These are phyloP conservation scores for Lyophyllum semitale DNA, from an alignment of 768 basidiomycete species.

Conservation along the genomic window DNA sequence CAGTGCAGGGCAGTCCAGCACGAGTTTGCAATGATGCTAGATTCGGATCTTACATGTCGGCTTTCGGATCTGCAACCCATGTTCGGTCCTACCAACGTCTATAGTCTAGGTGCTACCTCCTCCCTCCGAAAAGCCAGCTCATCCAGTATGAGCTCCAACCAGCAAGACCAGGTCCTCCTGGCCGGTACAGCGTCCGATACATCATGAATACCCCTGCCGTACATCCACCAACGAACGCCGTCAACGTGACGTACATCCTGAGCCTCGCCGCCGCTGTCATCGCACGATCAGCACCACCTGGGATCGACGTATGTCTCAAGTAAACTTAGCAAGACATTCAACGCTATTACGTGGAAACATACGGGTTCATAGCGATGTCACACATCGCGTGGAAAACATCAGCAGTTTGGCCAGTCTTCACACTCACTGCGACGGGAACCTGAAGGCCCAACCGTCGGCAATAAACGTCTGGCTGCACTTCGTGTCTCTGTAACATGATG, in stretches of 20 bases:
- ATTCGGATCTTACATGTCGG: conserved; percentile 50
- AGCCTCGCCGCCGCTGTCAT: conserved; percentile 69
- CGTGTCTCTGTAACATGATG: conserved; percentile 68
- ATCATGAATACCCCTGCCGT: conserved; percentile 72
- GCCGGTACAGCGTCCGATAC: conserved; percentile 67
- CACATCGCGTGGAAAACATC: conserved; percentile 89
- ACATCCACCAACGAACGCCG: conserved; percentile 72
- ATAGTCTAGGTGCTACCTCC: conserved; percentile 39
- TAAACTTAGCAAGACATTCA: not conserved
- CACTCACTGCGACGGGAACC: conserved; percentile 93
- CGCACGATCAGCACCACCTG: conserved; percentile 82
- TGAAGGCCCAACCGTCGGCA: conserved; percentile 87
- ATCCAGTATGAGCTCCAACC: conserved; percentile 64
- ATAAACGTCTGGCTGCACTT: conserved; percentile 98
- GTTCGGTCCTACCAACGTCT: conserved; percentile 4
- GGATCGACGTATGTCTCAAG: conserved; percentile 63
- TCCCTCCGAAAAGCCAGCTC: conserved; percentile 64
- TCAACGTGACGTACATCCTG: conserved; percentile 70
- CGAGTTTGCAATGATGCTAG: conserved; percentile 33
- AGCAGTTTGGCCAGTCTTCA: conserved; percentile 81
- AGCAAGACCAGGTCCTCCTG: conserved; percentile 54
- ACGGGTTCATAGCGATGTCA: conserved; percentile 86
- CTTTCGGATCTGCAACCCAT: conserved; percentile 27
- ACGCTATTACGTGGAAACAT: conserved; percentile 31
- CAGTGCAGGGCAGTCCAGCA: conserved; percentile 20